phyloP scores from a whole-genome alignment of 2,329 filamentous ascomycete species.

The Aureobasidium pullulans region DNA sequence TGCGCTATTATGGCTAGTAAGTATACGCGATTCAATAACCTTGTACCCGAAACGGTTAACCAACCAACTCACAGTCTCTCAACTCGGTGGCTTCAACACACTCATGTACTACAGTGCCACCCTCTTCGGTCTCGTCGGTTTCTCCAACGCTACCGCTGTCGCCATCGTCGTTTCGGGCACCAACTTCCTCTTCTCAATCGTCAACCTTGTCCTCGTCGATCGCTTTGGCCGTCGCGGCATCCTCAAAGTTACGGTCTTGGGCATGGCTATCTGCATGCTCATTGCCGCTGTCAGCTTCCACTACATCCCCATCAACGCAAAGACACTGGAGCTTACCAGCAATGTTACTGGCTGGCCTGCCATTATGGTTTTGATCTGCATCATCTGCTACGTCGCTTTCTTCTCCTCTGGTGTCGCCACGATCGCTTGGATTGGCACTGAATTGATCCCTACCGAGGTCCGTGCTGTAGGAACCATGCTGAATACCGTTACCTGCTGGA shows the following conservation, averaged over 20 bases:
- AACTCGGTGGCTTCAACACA: slow-evolving; percentile 39
- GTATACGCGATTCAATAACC: not conserved
- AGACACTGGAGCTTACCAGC: slow-evolving; percentile 31
- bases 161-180: slow-evolving; percentile 38
- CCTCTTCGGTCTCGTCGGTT: slow-evolving; percentile 42
- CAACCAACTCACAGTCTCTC: slow-evolving; percentile 26
- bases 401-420: slow-evolving; percentile 41
- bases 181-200: slow-evolving; percentile 44
- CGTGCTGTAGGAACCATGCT: slow-evolving; percentile 44
- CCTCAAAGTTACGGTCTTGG: slow-evolving; percentile 37
- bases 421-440: slow-evolving; percentile 41
- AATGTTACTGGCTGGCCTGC: slow-evolving; percentile 22
- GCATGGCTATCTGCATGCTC: slow-evolving; percentile 38
- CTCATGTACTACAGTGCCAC: slow-evolving; percentile 39
- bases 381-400: slow-evolving; percentile 36
- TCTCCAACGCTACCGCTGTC: slow-evolving; percentile 43
- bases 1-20: slow-evolving; percentile 46
- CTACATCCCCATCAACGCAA: slow-evolving; percentile 40
- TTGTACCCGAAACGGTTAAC: slow-evolving; percentile 13
- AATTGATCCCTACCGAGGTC: slow-evolving; percentile 42
- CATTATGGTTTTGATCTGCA: slow-evolving; percentile 35
- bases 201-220: slow-evolving; percentile 43
- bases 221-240: slow-evolving; percentile 39
- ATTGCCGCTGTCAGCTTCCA: slow-evolving; percentile 39
- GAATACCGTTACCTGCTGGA: slow-evolving; percentile 40